Percentiles rank a stretch among this genome's conserved stretches.
phyloP scores from a whole-genome alignment of 2,329 filamentous ascomycete species.

The Fusarium setosum region DNA sequence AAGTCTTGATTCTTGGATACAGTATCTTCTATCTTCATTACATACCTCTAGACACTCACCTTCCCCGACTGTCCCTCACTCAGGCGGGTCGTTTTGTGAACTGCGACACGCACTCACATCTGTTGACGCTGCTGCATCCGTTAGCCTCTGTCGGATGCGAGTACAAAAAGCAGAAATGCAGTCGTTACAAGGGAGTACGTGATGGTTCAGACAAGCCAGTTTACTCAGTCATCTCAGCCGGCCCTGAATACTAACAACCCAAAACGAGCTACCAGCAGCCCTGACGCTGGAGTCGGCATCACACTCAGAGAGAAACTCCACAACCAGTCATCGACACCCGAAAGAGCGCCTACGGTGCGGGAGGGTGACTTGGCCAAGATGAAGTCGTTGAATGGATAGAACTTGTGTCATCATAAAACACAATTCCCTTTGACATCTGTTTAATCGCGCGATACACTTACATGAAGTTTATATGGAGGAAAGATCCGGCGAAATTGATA shows the following conservation, averaged over 20 bases:
- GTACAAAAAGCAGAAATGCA: constrained; percentile 1
- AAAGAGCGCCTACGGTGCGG: constrained; percentile 69
- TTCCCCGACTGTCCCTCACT: not conserved
- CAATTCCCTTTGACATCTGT: constrained; percentile 3
- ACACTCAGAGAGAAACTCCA: constrained; percentile 72
- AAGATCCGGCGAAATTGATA: too few relatives aligned
- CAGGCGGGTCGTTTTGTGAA: not conserved
- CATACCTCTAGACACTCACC: not conserved
- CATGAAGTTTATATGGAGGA: not conserved
- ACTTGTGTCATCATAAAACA: constrained; percentile 61
- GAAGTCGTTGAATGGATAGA: constrained; percentile 82
- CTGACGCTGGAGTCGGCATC: constrained; percentile 70
- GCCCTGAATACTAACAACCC: constrained; percentile 55
- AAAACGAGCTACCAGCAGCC: constrained; percentile 66
- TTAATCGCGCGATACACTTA: constrained; percentile 26
- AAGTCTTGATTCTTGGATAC: not conserved
- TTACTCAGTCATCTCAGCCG: constrained; percentile 76
- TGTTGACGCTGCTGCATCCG: constrained; percentile 8
- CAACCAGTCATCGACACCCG: constrained; percentile 73
- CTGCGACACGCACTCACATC: not conserved
- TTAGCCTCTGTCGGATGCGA: constrained; percentile 19
- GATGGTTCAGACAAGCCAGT: constrained; percentile 68
- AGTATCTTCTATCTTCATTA: not conserved
- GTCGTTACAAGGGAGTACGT: constrained; percentile 10
- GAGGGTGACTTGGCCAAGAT: constrained; percentile 77